phyloP scores from a whole-genome alignment of 306 rosid genomes.

The Sicyos edulis region DNA sequence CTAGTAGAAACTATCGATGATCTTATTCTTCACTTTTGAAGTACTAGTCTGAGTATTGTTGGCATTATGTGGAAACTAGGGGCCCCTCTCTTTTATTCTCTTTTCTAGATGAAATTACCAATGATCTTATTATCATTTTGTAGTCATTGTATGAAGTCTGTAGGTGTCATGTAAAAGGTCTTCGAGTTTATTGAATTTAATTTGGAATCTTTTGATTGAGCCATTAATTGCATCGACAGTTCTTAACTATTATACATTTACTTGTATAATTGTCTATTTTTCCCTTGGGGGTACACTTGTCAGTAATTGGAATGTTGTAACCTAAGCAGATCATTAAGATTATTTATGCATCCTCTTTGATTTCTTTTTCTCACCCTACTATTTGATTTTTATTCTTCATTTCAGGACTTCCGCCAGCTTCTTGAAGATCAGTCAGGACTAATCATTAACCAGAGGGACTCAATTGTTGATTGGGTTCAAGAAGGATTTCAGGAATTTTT shows the following conservation, averaged over 20 bases:
- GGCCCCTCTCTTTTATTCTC: not conserved
- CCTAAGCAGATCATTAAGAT: not conserved
- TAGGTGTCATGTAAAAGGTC: not conserved
- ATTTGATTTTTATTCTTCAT: not conserved
- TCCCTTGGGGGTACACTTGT: not conserved
- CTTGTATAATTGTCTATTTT: conserved; percentile 1
- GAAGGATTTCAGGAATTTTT: conserved; percentile 92
- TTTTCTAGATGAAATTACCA: not conserved
- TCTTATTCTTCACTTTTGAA: not conserved
- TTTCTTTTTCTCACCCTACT: conserved; percentile 7
- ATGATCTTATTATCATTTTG: not conserved
- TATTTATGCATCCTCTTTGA: conserved; percentile 15
- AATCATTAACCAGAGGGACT: conserved; percentile 50
- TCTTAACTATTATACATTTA: not conserved
- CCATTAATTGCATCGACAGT: not conserved
- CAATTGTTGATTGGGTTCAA: conserved; percentile 71
- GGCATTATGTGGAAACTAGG: not conserved
- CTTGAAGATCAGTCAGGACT: conserved; percentile 55
- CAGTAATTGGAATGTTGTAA: not conserved
- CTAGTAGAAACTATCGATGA: not conserved
- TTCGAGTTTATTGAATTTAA: not conserved
- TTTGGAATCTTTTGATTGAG: conserved; percentile 6
- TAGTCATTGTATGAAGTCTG: not conserved
- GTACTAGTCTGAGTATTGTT: not conserved
- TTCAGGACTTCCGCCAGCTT: conserved; percentile 77